Conservation (phyloP, 345 rosid genomes). For the Rhizophora mangle region DNA sequence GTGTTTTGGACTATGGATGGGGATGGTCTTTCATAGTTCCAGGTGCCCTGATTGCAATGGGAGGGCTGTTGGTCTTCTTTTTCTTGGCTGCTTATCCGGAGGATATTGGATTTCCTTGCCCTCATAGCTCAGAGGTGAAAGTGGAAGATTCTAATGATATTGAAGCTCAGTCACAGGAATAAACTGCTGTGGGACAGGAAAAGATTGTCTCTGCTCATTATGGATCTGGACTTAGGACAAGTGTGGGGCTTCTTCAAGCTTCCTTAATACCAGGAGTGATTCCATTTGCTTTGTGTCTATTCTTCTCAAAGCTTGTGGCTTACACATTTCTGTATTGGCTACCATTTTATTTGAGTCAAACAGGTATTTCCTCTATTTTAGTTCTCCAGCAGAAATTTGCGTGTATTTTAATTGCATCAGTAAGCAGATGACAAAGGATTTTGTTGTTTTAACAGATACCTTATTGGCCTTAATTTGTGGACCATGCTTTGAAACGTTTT, state of each 20-base stretch:
- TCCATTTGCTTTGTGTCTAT: conserved; percentile 72
- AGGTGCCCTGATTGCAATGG: conserved; percentile 54
- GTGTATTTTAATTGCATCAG: not conserved
- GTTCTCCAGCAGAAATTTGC: not conserved
- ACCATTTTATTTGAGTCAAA: conserved; percentile 79
- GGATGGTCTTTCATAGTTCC: conserved; percentile 91
- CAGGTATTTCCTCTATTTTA: conserved; percentile 40
- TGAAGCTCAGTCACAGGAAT: conserved; percentile 34
- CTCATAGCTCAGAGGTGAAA: conserved; percentile 19
- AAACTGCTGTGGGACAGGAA: conserved; percentile 13
- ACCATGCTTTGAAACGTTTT: not conserved
- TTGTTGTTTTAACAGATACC: too few relatives aligned
- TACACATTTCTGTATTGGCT: conserved; percentile 83
- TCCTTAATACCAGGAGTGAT: conserved; percentile 81
- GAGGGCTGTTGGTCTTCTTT: conserved; percentile 63
- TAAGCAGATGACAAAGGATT: too few relatives aligned
- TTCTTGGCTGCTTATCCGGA: conserved; percentile 82
- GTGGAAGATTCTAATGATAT: conserved; percentile 18
- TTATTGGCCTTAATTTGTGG: too few relatives aligned
- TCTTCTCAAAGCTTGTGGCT: conserved; percentile 82
- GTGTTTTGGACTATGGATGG: conserved; percentile 78
- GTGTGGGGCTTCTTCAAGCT: conserved; percentile 80
- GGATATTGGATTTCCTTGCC: conserved; percentile 62
- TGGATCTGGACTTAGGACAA: conserved; percentile 47
- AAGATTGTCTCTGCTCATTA: not conserved